Evolutionary conservation across 768 basidiomycete genomes (phyloP), one percentile per base, ranked within the genome.

Genomic region (Pleurotus giganteus): DNA sequence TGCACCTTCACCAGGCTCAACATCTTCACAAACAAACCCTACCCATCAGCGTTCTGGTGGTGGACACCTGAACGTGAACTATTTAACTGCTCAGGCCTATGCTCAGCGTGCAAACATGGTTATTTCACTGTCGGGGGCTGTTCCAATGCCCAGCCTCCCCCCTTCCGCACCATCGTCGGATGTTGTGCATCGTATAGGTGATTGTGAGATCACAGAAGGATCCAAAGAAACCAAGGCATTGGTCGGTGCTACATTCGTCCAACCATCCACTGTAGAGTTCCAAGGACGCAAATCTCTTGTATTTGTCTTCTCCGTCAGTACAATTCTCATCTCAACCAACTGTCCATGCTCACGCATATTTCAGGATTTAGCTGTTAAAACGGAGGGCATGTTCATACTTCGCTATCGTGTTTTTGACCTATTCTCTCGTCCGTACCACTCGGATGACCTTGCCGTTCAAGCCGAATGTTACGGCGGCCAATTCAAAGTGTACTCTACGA

Each of bases 361-460:
- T 46, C 59, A 89, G 87, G 86, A 89, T 61, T 71, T 89, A n/a
- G 84, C 86, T 0, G 86, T 89, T 4, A 84, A 82, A 60, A 76
- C 74, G 19, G 86, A 88, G 61, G 87, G 87, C 21, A 75, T 72
- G 13, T 89, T 88, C 62, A 74, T 84, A 34, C 71, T 88, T 23
- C 78, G 86, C 37, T 88, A 88, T 62, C 75, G 86, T 3, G 75
- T 79, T 54, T 86, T 89, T 60, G 84, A 86, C 66, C 69, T 89
- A 32, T 80, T 78, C 61, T 78, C 77, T 0, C 64, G 66, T 23
- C 70, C 74, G 11, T 52, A 58, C 17, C 64, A 62, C 29, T 57
- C 60, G n/a, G 21, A 56, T 15, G 71, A 76, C 26, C 63, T 75
- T 8, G 71, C 73, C 1, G 73, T 88, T 4, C 77, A 83, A 58